phyloP scores from a whole-genome alignment of 176 grass and related monocot genomes.

The Oryza officinalis region DNA sequence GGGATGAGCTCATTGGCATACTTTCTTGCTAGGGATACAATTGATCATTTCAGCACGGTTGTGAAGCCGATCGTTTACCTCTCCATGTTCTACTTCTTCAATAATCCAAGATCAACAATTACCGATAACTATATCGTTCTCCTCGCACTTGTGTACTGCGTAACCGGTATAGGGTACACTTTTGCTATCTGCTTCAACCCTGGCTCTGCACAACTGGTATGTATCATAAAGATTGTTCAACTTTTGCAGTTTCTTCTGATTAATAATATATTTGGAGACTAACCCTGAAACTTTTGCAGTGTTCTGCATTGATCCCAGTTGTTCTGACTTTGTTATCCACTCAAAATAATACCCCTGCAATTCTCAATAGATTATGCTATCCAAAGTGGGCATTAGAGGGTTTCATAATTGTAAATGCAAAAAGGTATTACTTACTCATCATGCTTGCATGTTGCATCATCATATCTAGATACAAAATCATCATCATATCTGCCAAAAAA shows the following conservation, averaged over 20 bases:
- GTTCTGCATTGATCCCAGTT: constrained; percentile 74
- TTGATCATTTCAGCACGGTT: constrained; percentile 79
- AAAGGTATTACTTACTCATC: constrained; percentile 40
- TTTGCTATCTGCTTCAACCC: constrained; percentile 82
- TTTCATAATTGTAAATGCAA: constrained; percentile 79
- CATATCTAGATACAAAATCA: background rate
- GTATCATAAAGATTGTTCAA: background rate
- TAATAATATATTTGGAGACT: background rate
- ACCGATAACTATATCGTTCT: constrained; percentile 58
- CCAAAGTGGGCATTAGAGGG: constrained; percentile 86
- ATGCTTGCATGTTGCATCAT: background rate
- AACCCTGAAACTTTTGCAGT: constrained; percentile 45
- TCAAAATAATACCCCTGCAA: constrained; percentile 46
- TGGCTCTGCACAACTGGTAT: constrained; percentile 77
- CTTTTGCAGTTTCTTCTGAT: background rate
- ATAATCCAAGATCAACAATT: constrained; percentile 74
- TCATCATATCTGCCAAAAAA: background rate
- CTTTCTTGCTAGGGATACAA: constrained; percentile 75
- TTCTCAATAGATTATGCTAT: constrained; percentile 64
- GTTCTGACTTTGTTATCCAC: constrained; percentile 76
- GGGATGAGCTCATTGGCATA: constrained; percentile 85
- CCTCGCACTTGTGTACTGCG: constrained; percentile 79
- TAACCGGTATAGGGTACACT: constrained; percentile 81
- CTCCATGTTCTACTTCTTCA: constrained; percentile 96
- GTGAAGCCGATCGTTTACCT: constrained; percentile 84